Base-by-base conservation (phyloP, 345 rosid species). In the Rhizophora mangle region DNA sequence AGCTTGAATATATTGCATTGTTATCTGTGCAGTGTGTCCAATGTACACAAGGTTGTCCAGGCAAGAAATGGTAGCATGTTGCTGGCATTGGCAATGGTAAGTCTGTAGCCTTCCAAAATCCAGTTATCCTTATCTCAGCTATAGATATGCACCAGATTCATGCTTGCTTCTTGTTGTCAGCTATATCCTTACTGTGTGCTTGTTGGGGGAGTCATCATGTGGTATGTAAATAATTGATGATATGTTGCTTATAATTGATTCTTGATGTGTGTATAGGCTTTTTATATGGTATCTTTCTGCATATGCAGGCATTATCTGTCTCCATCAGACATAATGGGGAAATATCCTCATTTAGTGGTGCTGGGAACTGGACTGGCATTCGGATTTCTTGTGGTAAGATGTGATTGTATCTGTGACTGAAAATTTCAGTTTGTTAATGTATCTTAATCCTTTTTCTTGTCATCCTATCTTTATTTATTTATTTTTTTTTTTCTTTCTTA, bases 301-400 rank as follows among this genome's bases (percentile, higher is more conserved):
- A 57, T 74, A 11, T 81, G 76, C 81, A 92, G 83, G 96, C 88
- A 87, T 83, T 89, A 83, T 82, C 77, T 80, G 82, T 92, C 99
- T 21, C 96, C 96, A 64, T 85, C 89, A 52, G 92, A 90, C 79
- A 69, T 95, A 53, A 79, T 95, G 73, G 83, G 77, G 57, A 85
- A 81, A 62, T 95, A 95, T 80, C 96, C 98, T 64, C 99, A 95
- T 82, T 75, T 95, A 18, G 89, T 92, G 72, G 76, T 95, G 21
- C 66, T 89, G 49, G 99, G 98, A 80, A 95, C 98, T 75, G 99
- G 99, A 76, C 96, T 95, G 82, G 96, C 99, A 51, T 95, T 95
- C 80, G 99, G 99, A 55, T 95, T 95, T 78, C 88, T 92, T 22
- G 99, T 95, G 97, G 99, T 95, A 82, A 60, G 87, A 65, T 71